Evolutionary conservation across 2,329 filamentous ascomycete genomes (phyloP), one percentile per base, ranked within the genome.

Genomic region (Botryotinia globosa): DNA sequence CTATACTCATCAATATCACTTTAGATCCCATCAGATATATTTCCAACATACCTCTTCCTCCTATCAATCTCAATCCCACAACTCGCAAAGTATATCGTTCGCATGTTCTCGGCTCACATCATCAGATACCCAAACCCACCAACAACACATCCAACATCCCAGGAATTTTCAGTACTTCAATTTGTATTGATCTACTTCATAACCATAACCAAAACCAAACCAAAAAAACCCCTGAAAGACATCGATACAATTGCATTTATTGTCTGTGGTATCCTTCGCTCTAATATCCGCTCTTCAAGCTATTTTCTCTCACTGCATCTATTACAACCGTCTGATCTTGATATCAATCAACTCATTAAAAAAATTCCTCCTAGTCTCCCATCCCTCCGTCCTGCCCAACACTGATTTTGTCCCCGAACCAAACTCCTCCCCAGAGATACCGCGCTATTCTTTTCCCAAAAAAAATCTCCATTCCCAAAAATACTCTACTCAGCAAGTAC

Each of bases 401-500:
- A 29, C n/a, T 68, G 3, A 25, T 54, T 51, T 51, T 54, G 45
- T 44, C 37, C 65, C 48, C 32, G 54, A 56, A 58, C n/a, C 48
- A 42, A 56, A 56, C 34, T 42, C 48, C 48, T 42, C 37, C 42
- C 22, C 10, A 32, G 7, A 42, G 65, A 42, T 42, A 42, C 39
- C 25, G 6, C 18, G 10, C 34, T 29, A 18, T 12, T 20, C n/a
- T 4, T 22, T 42, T 10, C 16, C 34, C 37, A 32, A 25, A 14
- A 14, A 32, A 20, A 22, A 44, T n/a, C 29, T 56, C 48, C 42
- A 42, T 44, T 32, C 22, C 18, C 20, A 25, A 42, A 25, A 14
- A 37, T 10, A 42, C n/a, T 56, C 79, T 87, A 95, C 78, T 92
- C 88, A 39, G 94, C 93, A 79, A 97, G 84, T 58, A 97, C 93